Conservation (phyloP, 345 rosid genomes). For the Lepidium africanum region DNA sequence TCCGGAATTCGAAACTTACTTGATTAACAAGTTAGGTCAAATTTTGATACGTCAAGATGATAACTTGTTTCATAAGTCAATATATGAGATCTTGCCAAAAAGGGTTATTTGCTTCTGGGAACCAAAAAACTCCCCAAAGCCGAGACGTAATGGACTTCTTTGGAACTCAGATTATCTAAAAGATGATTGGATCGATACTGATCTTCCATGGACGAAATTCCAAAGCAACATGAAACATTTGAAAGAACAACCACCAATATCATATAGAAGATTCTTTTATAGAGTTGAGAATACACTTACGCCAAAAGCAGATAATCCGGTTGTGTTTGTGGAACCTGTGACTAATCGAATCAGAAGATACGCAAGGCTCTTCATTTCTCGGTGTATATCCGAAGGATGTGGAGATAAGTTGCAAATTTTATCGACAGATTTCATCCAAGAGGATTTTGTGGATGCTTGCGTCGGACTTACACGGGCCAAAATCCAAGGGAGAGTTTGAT, state of each 20-base stretch:
- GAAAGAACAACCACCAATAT: conserved; percentile 41
- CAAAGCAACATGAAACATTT: conserved; percentile 57
- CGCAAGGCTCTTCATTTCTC: conserved; percentile 64
- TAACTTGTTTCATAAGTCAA: conserved; percentile 43
- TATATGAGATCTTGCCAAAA: conserved; percentile 59
- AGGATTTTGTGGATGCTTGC: conserved; percentile 76
- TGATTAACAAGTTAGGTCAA: conserved; percentile 55
- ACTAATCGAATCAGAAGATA: conserved; percentile 51
- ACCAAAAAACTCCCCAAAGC: conserved; percentile 54
- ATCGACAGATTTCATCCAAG: conserved; percentile 76
- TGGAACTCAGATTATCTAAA: conserved; percentile 66
- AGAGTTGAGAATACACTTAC: conserved; percentile 78
- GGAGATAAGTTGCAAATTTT: conserved; percentile 58
- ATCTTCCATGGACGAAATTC: conserved; percentile 72
- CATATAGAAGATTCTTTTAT: conserved; percentile 54
- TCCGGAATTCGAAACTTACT: conserved; percentile 53
- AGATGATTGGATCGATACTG: conserved; percentile 77
- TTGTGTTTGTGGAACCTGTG: conserved; percentile 71
- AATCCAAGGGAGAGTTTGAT: conserved; percentile 46
- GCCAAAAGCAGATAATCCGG: conserved; percentile 62
- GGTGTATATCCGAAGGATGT: conserved; percentile 42
- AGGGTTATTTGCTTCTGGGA: conserved; percentile 80
- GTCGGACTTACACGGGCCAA: conserved; percentile 60
- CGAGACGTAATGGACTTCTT: conserved; percentile 43
- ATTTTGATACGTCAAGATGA: conserved; percentile 56